Evolutionary conservation across 1,139 yeast genomes (phyloP), one percentile per base, ranked within the genome.

Genomic region (Pneumocystis oryctolagi): DNA sequence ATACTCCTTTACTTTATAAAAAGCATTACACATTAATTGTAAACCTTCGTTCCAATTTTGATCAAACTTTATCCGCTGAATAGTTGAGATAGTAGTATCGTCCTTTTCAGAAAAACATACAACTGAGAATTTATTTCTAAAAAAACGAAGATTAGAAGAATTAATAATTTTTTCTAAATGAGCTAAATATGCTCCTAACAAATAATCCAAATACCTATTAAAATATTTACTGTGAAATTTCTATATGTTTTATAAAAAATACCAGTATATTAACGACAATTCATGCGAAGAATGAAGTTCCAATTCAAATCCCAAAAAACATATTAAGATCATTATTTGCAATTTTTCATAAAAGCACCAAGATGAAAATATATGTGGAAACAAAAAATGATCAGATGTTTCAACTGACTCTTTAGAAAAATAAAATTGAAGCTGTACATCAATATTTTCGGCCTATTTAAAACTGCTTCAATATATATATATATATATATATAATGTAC

Each of bases 271-370:
- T 61, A 81, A 74, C 64, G 80, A 80, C 66, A 79, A 76, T 72
- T 92, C 97, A 79, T 86, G 85, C 1, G 80, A 77, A 68, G 84
- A 82, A 72, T 87, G 88, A 20, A 89, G 73, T 39, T 87, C 89
- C 58, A 88, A 77, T 69, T 87, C 92, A 69, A 89, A 82, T 1
- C 96, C 95, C 65, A 83, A 79, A 39, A 89, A 73, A 1, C 82
- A 79, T n/a, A 84, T 82, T 70, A 87, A 85, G 28, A 82, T 71
- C 95, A 89, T 89, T 58, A 81, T 74, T 59, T 78, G 78, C 58
- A 89, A 73, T 71, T 92, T 92, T 65, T 80, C 78, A 67, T 76
- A 78, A 71, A 81, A 86, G 0, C 85, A 77, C 82, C 84, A 89
- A 0, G 89, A 81, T 2, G 92, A 80, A 18, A 87, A 73, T 1